Percentiles rank a stretch among this genome's conserved stretches.
Conservation (phyloP, 1,139 yeast genomes). For the Wickerhamomyces sp. region DNA sequence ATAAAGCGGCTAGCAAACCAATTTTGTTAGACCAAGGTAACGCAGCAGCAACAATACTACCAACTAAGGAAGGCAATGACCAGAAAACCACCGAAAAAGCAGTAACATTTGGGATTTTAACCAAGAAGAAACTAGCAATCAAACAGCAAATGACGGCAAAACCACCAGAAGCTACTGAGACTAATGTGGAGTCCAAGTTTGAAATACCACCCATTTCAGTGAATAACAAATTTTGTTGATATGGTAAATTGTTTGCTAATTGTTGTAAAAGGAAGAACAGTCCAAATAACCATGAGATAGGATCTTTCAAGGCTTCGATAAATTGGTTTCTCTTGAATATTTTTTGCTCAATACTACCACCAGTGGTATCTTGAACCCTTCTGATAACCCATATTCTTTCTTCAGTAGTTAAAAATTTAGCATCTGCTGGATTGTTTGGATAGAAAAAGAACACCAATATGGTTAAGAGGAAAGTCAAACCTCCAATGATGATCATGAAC, state of each 20-base stretch:
- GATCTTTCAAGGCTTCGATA: constrained; percentile 42
- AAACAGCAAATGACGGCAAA: constrained; percentile 34
- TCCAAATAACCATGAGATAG: constrained; percentile 42
- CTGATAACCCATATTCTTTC: constrained; percentile 44
- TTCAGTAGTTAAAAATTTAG: constrained; percentile 32
- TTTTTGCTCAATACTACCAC: constrained; percentile 42
- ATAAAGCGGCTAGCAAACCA: constrained; percentile 40
- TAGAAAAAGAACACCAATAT: constrained; percentile 31
- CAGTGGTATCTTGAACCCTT: constrained; percentile 38
- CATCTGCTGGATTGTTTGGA: constrained; percentile 42
- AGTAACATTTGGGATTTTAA: constrained; percentile 22
- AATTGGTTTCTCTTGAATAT: constrained; percentile 39
- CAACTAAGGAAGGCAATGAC: constrained; percentile 40
- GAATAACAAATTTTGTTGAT: constrained; percentile 42
- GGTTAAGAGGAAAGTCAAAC: constrained; percentile 34
- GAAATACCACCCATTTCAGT: constrained; percentile 37
- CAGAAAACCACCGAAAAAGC: constrained; percentile 36
- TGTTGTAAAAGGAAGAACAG: constrained; percentile 37
- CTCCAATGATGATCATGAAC: constrained; percentile 41
- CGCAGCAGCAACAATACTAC: constrained; percentile 40
- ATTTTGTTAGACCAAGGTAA: constrained; percentile 37
- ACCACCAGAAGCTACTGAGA: constrained; percentile 49
- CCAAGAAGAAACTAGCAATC: constrained; percentile 26
- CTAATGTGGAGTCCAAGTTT: constrained; percentile 43
- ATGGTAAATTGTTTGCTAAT: constrained; percentile 44